These are phyloP conservation scores for Plicaturopsis crispa DNA, from an alignment of 768 basidiomycete genomes.

Conservation along the genomic window DNA sequence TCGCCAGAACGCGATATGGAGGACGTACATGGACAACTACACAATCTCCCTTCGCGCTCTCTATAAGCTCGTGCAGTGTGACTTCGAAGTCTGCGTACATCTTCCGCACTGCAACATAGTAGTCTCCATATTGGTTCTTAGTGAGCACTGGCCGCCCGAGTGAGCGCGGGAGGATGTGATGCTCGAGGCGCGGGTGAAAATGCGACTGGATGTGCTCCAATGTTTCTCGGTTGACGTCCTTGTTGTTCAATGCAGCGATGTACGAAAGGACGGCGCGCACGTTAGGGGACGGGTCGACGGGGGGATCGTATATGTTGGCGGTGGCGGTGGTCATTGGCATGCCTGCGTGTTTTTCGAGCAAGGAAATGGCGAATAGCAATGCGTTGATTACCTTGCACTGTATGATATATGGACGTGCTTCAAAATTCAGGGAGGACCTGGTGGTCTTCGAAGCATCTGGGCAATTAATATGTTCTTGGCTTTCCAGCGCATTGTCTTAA, in stretches of 20 bases:
- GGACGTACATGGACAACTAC: constrained; percentile 22
- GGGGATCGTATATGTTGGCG: constrained; percentile 17
- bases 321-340: too few species aligned
- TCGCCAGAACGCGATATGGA: neutral
- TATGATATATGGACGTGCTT: too few species aligned
- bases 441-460: too few species aligned
- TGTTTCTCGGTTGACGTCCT: too few species aligned
- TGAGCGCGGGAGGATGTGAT: constrained; percentile 26
- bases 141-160: constrained; percentile 26
- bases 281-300: constrained; percentile 23
- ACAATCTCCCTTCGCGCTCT: constrained; percentile 21
- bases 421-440: too few species aligned
- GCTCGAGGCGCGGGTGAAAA: constrained; percentile 26
- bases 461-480: too few species aligned
- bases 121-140: constrained; percentile 25
- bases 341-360: too few species aligned
- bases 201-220: constrained; percentile 18
- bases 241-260: constrained; percentile 21
- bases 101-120: constrained; percentile 18
- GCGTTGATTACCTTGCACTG: too few species aligned
- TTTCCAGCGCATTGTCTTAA: too few species aligned
- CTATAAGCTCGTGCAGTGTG: constrained; percentile 23
- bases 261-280: constrained; percentile 26
- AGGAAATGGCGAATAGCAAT: too few species aligned
- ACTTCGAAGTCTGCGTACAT: constrained; percentile 23